Conservation (phyloP, 1,284 basidiomycete genomes). For the Wallemia hederae region DNA sequence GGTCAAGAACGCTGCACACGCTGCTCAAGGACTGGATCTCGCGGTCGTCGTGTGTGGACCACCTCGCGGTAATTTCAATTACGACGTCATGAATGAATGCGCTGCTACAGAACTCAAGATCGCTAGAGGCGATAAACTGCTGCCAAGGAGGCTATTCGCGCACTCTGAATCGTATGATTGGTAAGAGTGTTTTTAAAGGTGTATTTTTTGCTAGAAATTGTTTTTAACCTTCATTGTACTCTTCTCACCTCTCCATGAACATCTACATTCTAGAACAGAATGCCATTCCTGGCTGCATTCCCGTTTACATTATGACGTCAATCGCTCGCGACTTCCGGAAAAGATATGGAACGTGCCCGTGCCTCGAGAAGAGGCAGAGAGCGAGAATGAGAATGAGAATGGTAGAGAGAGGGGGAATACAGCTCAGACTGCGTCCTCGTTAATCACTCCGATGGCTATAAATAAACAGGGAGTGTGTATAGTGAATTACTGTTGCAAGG, state of each 20-base stretch:
- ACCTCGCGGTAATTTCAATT: not conserved
- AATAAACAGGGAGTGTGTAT: not conserved
- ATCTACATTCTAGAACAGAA: not conserved
- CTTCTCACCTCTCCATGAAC: not conserved
- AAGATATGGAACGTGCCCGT: too few relatives aligned
- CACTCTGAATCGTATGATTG: not conserved
- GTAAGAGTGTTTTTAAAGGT: not conserved
- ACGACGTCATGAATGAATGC: not conserved
- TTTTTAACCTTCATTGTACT: not conserved
- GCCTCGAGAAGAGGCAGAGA: too few relatives aligned
- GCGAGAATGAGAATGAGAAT: not conserved
- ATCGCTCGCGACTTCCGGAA: too few relatives aligned
- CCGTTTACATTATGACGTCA: too few relatives aligned
- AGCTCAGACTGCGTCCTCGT: not conserved
- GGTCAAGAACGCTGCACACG: not conserved
- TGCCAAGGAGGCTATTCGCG: not conserved
- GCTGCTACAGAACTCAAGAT: not conserved
- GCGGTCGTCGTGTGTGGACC: not conserved
- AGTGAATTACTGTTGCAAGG: not conserved
- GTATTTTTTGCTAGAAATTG: not conserved
- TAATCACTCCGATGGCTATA: not conserved
- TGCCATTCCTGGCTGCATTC: too few relatives aligned
- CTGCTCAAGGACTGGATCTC: not conserved
- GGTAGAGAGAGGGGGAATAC: not conserved
- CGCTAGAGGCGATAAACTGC: not conserved